Evolutionary conservation across 2,329 filamentous ascomycete species (phyloP).

Genomic region (Magnaporthiopsis rhizophila): DNA sequence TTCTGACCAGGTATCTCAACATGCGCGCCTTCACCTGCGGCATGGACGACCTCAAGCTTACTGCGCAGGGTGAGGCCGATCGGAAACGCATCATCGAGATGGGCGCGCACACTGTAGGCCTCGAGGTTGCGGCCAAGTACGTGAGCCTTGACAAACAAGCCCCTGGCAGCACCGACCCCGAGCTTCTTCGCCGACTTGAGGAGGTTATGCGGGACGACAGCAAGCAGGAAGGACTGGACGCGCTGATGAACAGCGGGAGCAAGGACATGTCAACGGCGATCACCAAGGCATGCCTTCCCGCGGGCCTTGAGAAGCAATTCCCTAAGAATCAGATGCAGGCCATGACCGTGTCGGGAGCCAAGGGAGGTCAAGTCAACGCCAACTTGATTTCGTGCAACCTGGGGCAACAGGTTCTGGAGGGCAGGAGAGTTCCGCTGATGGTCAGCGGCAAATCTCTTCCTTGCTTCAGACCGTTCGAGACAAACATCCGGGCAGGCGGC

Average conservation of each 20-base stretch:
- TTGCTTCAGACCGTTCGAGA: constrained; percentile 89
- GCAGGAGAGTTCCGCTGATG: constrained; percentile 91
- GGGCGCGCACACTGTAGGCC: constrained; percentile 57
- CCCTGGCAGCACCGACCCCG: constrained; percentile 54
- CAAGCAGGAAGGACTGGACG: constrained; percentile 87
- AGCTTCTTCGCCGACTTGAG: constrained; percentile 73
- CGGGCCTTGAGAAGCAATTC: constrained; percentile 81
- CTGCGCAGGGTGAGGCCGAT: constrained; percentile 64
- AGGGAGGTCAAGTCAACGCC: constrained; percentile 87
- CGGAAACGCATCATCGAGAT: constrained; percentile 61
- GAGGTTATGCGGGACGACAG: constrained; percentile 84
- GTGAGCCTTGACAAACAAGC: constrained; percentile 68
- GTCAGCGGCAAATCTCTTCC: constrained; percentile 94
- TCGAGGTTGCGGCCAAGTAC: constrained; percentile 76
- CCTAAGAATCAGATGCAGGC: constrained; percentile 98
- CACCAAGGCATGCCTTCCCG: constrained; percentile 71
- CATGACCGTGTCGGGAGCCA: constrained; percentile 96
- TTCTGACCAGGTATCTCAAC: constrained; percentile 82
- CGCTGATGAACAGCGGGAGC: constrained; percentile 68
- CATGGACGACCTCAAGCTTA: constrained; percentile 90
- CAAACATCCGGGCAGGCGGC: constrained; percentile 78
- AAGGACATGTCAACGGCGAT: constrained; percentile 67
- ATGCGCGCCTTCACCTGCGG: constrained; percentile 96
- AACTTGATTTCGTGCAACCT: constrained; percentile 97
- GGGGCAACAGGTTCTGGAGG: constrained; percentile 93